A percentile compares a stretch with the other conserved stretches of the same genome.
Conservation (phyloP, 2,329 filamentous ascomycete genomes). For the Elsinoe arachidis region DNA sequence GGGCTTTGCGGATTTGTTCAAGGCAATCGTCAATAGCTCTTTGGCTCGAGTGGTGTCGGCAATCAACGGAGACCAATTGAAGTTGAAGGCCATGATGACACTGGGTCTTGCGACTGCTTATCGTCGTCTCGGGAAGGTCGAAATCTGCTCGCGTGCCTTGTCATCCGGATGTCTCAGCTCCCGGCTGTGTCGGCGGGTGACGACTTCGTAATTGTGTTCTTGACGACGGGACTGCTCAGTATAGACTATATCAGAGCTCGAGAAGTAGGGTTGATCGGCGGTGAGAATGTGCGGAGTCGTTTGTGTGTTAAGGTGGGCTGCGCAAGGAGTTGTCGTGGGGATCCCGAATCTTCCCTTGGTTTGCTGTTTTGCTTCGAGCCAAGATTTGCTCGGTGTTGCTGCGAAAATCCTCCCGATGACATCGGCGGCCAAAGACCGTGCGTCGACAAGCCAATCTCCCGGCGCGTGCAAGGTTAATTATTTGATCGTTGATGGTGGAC, state of each 20-base stretch:
- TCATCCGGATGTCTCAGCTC: conserved; percentile 11
- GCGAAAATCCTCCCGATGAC: neutral
- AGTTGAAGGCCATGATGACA: conserved; percentile 89
- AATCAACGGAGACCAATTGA: conserved; percentile 99
- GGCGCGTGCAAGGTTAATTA: neutral
- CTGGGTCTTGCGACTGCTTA: neutral
- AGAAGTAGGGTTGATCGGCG: neutral
- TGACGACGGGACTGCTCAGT: neutral
- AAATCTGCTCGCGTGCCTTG: conserved; percentile 7
- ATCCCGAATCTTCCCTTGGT: neutral
- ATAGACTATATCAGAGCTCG: neutral
- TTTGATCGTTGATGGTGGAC: neutral
- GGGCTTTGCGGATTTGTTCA: conserved; percentile 97
- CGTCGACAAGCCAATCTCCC: conserved; percentile 1
- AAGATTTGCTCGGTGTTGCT: neutral
- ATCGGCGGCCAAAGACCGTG: neutral
- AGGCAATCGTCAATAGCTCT: conserved; percentile 84
- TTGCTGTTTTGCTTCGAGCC: neutral
- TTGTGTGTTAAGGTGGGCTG: neutral
- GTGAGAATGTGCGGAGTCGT: neutral
- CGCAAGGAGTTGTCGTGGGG: neutral
- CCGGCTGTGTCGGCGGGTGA: neutral
- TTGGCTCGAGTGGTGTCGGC: conserved; percentile 87
- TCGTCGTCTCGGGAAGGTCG: neutral
- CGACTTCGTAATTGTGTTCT: neutral